Evolutionary conservation across 768 basidiomycete genomes (phyloP).

Genomic region (Psilocybe azurescens): DNA sequence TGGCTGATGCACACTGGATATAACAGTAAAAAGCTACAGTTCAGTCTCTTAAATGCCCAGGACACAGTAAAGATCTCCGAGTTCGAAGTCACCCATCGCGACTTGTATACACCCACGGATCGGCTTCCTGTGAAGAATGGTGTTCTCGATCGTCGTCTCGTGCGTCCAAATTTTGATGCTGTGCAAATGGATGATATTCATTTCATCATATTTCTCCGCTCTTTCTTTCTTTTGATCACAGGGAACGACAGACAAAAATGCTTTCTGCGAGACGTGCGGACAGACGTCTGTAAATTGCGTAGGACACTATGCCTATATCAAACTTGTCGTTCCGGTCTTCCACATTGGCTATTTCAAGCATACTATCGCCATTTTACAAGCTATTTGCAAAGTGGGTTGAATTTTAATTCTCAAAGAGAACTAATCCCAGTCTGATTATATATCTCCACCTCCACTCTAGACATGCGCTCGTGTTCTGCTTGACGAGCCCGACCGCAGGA

Average conservation of each 20-base stretch:
- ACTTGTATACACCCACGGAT: slow-evolving; percentile 86
- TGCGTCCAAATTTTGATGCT: slow-evolving; percentile 41
- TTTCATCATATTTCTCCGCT: not conserved
- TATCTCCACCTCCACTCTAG: slow-evolving; percentile 36
- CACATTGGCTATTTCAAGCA: slow-evolving; percentile 99
- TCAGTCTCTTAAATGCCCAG: slow-evolving; percentile 91
- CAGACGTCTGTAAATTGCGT: slow-evolving; percentile 93
- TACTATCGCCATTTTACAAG: slow-evolving; percentile 90
- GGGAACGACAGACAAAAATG: slow-evolving; percentile 95
- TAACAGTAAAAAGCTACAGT: slow-evolving; percentile 91
- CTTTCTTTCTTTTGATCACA: slow-evolving; percentile 30
- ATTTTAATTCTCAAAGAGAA: too few species aligned
- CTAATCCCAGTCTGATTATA: not conserved
- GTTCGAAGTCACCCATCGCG: slow-evolving; percentile 93
- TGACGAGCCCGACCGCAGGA: slow-evolving; percentile 84
- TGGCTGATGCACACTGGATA: slow-evolving; percentile 9
- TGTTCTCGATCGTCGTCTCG: slow-evolving; percentile 90
- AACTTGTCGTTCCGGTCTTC: slow-evolving; percentile 94
- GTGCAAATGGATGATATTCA: not conserved
- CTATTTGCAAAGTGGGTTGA: slow-evolving; percentile 88
- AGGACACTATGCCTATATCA: slow-evolving; percentile 99
- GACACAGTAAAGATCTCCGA: slow-evolving; percentile 96
- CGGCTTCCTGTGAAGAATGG: slow-evolving; percentile 90
- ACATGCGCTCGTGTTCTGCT: slow-evolving; percentile 93
- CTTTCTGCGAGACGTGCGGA: slow-evolving; percentile 95